phyloP scores from a whole-genome alignment of 2,329 filamentous ascomycete species.

The Aspergillus cejpii region DNA sequence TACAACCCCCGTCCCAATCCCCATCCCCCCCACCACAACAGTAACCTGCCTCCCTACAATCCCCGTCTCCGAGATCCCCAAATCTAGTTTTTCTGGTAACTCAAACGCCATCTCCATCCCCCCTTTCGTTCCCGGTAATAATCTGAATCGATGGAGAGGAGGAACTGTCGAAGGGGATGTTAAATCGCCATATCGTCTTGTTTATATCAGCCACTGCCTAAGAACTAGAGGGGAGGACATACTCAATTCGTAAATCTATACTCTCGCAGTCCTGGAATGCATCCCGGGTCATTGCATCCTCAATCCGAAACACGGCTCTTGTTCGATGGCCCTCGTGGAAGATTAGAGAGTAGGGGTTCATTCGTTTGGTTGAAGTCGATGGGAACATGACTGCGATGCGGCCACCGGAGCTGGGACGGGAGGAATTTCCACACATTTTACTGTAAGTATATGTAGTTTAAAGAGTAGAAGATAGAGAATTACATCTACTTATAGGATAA shows the following conservation, averaged over 20 bases:
- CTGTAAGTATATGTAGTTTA: constrained; percentile 7
- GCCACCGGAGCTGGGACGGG: constrained; percentile 42
- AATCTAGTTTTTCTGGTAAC: constrained; percentile 27
- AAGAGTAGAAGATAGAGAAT: constrained; percentile 1
- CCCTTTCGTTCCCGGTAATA: neutral
- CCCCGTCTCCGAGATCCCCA: constrained; percentile 31
- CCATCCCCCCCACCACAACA: constrained; percentile 17
- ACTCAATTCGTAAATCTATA: constrained; percentile 33
- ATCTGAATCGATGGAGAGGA: constrained; percentile 28
- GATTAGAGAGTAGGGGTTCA: constrained; percentile 28
- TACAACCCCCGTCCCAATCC: constrained; percentile 29
- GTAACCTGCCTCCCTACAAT: constrained; percentile 32
- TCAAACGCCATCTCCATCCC: constrained; percentile 24
- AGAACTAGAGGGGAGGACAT: constrained; percentile 4
- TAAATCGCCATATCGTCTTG: constrained; percentile 27
- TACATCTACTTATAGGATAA: no score
- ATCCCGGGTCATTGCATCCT: constrained; percentile 19
- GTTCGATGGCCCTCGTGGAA: constrained; percentile 20
- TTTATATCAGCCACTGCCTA: neutral
- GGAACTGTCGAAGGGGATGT: constrained; percentile 6
- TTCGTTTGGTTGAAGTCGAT: constrained; percentile 10
- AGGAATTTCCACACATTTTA: constrained; percentile 47
- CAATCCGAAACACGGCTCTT: constrained; percentile 25
- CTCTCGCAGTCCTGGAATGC: constrained; percentile 15
- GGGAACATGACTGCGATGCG: constrained; percentile 33